Evolutionary conservation across 345 rosid species (phyloP).

Genomic region (Gossypium thurberi): DNA sequence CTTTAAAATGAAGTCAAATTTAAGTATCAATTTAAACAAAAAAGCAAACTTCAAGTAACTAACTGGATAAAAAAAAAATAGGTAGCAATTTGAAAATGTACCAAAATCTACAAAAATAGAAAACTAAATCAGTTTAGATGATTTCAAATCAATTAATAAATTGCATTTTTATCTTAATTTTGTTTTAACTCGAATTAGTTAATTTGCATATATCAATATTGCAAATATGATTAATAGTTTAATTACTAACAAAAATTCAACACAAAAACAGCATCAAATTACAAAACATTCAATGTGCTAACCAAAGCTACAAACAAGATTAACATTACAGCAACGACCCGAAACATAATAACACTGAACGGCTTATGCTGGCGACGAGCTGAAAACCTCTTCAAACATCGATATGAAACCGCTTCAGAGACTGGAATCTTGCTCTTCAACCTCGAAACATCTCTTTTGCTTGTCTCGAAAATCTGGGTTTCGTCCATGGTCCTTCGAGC

Average conservation of each 20-base stretch:
- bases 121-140: too few species aligned
- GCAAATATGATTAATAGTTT: not conserved
- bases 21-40: too few species aligned
- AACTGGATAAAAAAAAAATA: too few species aligned
- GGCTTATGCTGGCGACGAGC: constrained; percentile 11
- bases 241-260: not conserved
- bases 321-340: constrained; percentile 29
- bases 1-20: too few species aligned
- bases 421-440: constrained; percentile 11
- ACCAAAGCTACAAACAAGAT: constrained; percentile 34
- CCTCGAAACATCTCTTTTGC: constrained; percentile 11
- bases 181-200: too few species aligned
- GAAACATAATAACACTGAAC: constrained; percentile 26
- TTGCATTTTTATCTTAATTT: too few species aligned
- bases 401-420: constrained; percentile 3
- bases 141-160: too few species aligned
- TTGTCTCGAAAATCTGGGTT: not conserved
- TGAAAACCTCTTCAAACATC: constrained; percentile 18
- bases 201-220: too few species aligned
- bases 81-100: too few species aligned
- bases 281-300: not conserved
- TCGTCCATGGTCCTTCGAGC: constrained; percentile 4
- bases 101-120: too few species aligned
- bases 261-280: not conserved
- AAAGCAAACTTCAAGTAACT: too few species aligned